Base-by-base conservation (phyloP, 371 early-diverging fungal species). In the Mucor lusitanicus region DNA sequence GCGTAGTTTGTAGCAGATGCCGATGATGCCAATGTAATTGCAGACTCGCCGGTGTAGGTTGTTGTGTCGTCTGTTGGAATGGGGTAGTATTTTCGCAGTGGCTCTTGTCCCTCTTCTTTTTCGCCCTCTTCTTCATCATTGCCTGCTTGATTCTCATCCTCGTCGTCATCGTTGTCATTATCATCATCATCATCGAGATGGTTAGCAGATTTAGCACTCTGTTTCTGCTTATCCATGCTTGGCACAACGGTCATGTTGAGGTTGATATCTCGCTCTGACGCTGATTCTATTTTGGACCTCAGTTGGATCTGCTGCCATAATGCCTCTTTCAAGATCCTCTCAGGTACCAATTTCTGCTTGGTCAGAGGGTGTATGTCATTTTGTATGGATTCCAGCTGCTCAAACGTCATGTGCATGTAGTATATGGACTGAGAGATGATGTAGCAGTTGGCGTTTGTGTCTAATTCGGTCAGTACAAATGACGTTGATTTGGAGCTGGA, bases 331-430 rank as follows among this genome's bases (percentile, higher is more conserved):
- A 88, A 39, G 11, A 83, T 56, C 9, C 65, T 57, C 8, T 74
- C 68, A 15, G 74, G 75, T 0, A 81, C 78, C 3, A 85, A 67
- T 0, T 70, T 64, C 19, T 76, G 35, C 0, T 69, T 71, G 12
- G 85, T 81, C 19, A 79, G 54, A 1, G 85, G 85, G 23, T 88
- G 80, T 6, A 58, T 42, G 58, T 88, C 87, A 6, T 63, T 60
- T 39, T 70, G 61, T 37, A 88, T 82, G 1, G 62, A 48, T 39
- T 80, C 76, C 0, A 88, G 71, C 35, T 86, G 85, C 46, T 85
- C 83, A 74, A 86, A 83, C 8, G 83, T 76, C 86, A 88, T 86
- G 70, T 86, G 85, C 73, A 85, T 81, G 55, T 86, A 88, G 55
- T 79, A 68, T 19, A 88, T 80, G 1, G 76, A 68, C 0, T 71